A percentile compares a stretch with the other conserved stretches of the same genome.
These are phyloP conservation scores for Epicoccum nigrum DNA, from an alignment of 2,329 filamentous ascomycete genomes.

Conservation along the genomic window DNA sequence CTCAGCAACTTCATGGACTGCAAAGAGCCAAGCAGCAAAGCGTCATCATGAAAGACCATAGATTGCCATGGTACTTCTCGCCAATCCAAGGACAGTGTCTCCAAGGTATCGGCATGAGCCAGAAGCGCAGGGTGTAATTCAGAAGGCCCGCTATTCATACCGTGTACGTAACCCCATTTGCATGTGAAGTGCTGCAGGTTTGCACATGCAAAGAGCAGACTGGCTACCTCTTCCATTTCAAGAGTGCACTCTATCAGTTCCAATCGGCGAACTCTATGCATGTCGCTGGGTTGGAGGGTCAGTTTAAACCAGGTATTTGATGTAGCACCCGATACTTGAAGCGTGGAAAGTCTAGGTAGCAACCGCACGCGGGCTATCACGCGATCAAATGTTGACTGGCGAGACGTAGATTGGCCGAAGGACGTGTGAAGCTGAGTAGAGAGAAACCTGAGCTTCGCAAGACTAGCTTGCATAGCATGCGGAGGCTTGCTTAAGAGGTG, in stretches of 20 bases:
- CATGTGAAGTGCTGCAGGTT: slow-evolving; percentile 29
- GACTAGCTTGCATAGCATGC: not conserved
- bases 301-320: not conserved
- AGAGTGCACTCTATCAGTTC: slow-evolving; percentile 29
- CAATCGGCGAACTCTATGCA: slow-evolving; percentile 22
- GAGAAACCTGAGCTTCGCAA: slow-evolving; percentile 24
- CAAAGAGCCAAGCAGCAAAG: slow-evolving; percentile 17
- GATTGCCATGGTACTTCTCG: no score
- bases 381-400: slow-evolving; percentile 4
- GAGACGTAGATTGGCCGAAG: not conserved
- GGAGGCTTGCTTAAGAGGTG: slow-evolving; percentile 5
- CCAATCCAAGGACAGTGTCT: slow-evolving; percentile 24
- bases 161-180: slow-evolving; percentile 26
- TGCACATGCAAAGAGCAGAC: slow-evolving; percentile 19
- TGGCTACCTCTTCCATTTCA: slow-evolving; percentile 13
- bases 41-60: not conserved
- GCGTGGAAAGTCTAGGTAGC: slow-evolving; percentile 18
- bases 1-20: slow-evolving; percentile 15
- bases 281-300: not conserved
- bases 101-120: slow-evolving; percentile 21
- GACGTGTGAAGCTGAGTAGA: slow-evolving; percentile 24
- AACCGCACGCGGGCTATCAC: slow-evolving; percentile 15
- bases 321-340: slow-evolving; percentile 26
- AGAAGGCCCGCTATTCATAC: not conserved
- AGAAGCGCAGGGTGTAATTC: slow-evolving; percentile 20